phyloP scores from a whole-genome alignment of 1,139 yeast species.

The Magnusiomyces magnusii region DNA sequence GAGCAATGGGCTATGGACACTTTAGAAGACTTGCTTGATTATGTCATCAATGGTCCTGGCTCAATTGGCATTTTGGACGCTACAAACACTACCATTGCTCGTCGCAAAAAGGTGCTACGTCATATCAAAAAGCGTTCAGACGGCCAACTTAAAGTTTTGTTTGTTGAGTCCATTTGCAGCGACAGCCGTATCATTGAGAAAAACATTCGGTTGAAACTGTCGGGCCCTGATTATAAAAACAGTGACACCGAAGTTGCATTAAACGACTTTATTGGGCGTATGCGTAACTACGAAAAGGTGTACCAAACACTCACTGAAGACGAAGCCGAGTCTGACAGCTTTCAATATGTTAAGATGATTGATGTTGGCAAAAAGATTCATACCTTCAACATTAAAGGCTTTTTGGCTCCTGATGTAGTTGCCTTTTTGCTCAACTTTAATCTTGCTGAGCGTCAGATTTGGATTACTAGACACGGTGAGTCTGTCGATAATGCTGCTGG shows the following conservation, averaged over 20 bases:
- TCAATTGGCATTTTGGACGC: constrained; percentile 96
- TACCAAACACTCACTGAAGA: constrained; percentile 83
- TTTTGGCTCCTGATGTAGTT: constrained; percentile 86
- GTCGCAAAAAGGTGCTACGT: constrained; percentile 62
- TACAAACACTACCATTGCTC: constrained; percentile 68
- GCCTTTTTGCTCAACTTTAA: constrained; percentile 87
- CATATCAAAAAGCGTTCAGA: constrained; percentile 62
- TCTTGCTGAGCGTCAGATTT: constrained; percentile 81
- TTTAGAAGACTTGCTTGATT: constrained; percentile 72
- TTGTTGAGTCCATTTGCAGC: constrained; percentile 80
- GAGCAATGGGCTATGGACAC: constrained; percentile 98
- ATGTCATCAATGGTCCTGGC: constrained; percentile 71
- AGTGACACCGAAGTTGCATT: constrained; percentile 81
- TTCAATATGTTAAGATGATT: constrained; percentile 90
- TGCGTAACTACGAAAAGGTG: constrained; percentile 78
- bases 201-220: constrained; percentile 73
- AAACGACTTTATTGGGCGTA: constrained; percentile 72
- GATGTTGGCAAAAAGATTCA: constrained; percentile 93
- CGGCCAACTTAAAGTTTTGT: constrained; percentile 73
- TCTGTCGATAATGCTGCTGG: constrained; percentile 78
- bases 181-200: constrained; percentile 70
- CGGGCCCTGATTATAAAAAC: constrained; percentile 87
- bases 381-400: constrained; percentile 86
- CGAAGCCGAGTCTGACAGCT: constrained; percentile 40
- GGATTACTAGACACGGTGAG: constrained; percentile 96